phyloP scores from a whole-genome alignment of 2,329 filamentous ascomycete species.

The Meredithiella fracta region DNA sequence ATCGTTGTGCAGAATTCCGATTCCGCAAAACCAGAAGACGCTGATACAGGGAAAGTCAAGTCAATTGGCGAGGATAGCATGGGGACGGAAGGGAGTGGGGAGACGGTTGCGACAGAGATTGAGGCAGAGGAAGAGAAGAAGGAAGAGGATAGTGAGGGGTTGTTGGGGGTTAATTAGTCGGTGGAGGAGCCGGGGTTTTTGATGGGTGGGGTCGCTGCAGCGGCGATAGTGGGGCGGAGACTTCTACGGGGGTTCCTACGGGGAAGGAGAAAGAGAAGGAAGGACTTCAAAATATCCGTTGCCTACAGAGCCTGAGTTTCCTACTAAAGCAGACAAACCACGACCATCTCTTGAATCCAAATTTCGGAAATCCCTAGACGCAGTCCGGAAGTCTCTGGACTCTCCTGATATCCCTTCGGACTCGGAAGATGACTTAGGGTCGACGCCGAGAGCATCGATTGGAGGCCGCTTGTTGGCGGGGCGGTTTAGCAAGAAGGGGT shows the following conservation, averaged over 20 bases:
- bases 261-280: too few species aligned
- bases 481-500: background rate
- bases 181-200: slow-evolving; percentile 4
- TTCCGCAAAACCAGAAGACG: too few species aligned
- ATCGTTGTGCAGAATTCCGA: too few species aligned
- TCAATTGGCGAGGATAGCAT: too few species aligned
- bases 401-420: background rate
- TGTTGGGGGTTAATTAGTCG: slow-evolving; percentile 6
- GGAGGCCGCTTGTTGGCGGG: background rate
- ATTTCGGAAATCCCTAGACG: background rate
- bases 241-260: too few species aligned
- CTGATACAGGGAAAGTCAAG: too few species aligned
- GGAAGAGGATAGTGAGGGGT: background rate
- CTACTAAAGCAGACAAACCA: too few species aligned
- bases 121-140: background rate
- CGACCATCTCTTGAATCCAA: background rate
- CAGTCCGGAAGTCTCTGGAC: background rate
- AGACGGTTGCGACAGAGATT: background rate
- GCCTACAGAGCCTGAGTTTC: too few species aligned
- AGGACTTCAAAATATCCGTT: too few species aligned
- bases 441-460: background rate
- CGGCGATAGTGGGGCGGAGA: slow-evolving; percentile 1
- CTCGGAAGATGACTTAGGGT: background rate
- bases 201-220: slow-evolving; percentile 2
- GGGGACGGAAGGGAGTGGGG: background rate